phyloP scores from a whole-genome alignment of 805 yeast species.

The Wickerhamiella occidentalis region DNA sequence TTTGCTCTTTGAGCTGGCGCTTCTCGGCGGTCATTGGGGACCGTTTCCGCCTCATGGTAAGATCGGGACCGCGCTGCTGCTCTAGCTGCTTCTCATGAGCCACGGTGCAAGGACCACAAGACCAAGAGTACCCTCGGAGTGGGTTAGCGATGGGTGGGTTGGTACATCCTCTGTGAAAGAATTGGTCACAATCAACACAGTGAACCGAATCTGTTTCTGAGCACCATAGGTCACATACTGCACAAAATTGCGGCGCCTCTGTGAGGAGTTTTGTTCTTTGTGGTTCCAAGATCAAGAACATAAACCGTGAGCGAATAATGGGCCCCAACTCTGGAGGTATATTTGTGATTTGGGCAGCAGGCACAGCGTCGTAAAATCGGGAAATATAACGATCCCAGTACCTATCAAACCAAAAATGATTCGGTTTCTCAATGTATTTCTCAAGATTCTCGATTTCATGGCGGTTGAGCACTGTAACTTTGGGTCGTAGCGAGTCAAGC shows the following conservation, averaged over 20 bases:
- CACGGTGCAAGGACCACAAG: conserved; percentile 2
- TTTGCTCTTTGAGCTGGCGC: conserved; percentile 1
- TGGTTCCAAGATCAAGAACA: conserved; percentile 61
- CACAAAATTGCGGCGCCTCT: conserved; percentile 56
- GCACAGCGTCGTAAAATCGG: conserved; percentile 64
- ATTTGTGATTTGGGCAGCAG: conserved; percentile 45
- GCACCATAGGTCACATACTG: conserved; percentile 78
- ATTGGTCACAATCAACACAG: conserved; percentile 64
- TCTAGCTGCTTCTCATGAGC: conserved; percentile 4
- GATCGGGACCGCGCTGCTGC: conserved; percentile 1
- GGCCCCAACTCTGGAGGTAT: conserved; percentile 46
- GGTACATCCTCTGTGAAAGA: conserved; percentile 71
- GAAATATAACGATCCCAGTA: conserved; percentile 78
- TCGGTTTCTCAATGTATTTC: conserved; percentile 44
- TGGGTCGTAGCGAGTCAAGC: conserved; percentile 58
- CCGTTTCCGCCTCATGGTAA: conserved; percentile 5
- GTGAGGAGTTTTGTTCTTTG: conserved; percentile 53
- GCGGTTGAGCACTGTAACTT: conserved; percentile 55
- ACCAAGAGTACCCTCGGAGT: conserved; percentile 33
- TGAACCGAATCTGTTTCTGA: conserved; percentile 55
- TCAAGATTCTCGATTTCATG: conserved; percentile 52
- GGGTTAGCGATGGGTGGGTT: conserved; percentile 84
- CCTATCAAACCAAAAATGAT: conserved; percentile 72
- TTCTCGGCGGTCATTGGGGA: conserved; percentile 4
- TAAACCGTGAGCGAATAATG: conserved; percentile 56